Percentiles rank a stretch among this genome's conserved stretches.
Conservation (phyloP, 2,329 filamentous ascomycete genomes). For the Xylariales sp. region DNA sequence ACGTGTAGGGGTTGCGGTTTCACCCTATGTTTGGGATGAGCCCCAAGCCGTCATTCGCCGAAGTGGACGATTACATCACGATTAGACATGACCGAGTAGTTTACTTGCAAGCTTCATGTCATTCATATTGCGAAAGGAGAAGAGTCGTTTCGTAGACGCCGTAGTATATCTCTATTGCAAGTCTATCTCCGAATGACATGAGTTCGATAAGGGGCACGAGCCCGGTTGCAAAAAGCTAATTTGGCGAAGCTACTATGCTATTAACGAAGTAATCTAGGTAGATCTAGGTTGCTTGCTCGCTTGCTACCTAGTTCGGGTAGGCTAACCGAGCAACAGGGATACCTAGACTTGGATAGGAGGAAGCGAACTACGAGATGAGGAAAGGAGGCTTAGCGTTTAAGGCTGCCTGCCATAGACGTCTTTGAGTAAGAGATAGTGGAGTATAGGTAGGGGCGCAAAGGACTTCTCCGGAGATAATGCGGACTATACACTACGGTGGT, state of each 20-base stretch:
- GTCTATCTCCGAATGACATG: neutral
- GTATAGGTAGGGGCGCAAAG: neutral
- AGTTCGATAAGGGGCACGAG: constrained; percentile 9
- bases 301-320: constrained; percentile 14
- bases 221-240: constrained; percentile 1
- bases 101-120: neutral
- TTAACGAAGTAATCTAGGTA: neutral
- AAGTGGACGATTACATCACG: neutral
- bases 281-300: constrained; percentile 8
- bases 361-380: constrained; percentile 14
- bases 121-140: neutral
- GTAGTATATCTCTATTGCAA: neutral
- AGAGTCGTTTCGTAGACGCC: neutral
- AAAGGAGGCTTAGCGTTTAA: constrained; percentile 25
- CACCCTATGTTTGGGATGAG: constrained; percentile 30
- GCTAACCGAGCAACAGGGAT: constrained; percentile 18
- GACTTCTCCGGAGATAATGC: constrained; percentile 23
- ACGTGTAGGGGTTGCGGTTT: constrained; percentile 32
- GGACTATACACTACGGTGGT: constrained; percentile 9
- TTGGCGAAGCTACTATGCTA: no score
- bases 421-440: neutral
- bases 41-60: constrained; percentile 4
- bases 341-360: neutral
- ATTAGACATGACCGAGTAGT: neutral
- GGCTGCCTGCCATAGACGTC: neutral